Evolutionary conservation across 352 stramenopile species (phyloP).

Genomic region (Thalassiosira hispida): DNA sequence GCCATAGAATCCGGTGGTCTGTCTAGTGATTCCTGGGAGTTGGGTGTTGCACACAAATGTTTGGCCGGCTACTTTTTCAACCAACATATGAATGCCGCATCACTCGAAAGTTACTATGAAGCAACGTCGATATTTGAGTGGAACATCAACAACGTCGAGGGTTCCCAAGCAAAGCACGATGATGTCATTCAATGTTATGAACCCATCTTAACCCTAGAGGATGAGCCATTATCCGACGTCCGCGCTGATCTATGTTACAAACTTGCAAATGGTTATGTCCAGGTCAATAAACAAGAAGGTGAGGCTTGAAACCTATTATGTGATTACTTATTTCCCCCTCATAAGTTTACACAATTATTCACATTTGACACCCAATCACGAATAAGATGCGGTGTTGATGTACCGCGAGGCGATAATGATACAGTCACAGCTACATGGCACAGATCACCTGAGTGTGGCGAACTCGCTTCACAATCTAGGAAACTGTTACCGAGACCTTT

Average conservation of each 20-base stretch:
- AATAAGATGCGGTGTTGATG: slow-evolving; percentile 59
- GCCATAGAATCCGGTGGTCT: slow-evolving; percentile 63
- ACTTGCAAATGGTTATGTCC: slow-evolving; percentile 65
- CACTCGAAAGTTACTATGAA: slow-evolving; percentile 60
- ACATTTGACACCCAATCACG: slow-evolving; percentile 3
- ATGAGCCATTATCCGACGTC: slow-evolving; percentile 61
- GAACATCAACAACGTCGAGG: slow-evolving; percentile 44
- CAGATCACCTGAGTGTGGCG: slow-evolving; percentile 65
- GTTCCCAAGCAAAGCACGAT: slow-evolving; percentile 40
- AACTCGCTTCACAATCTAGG: slow-evolving; percentile 75
- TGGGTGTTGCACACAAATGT: slow-evolving; percentile 66
- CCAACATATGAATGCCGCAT: slow-evolving; percentile 45
- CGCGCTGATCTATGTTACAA: slow-evolving; percentile 66
- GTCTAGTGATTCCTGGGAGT: slow-evolving; percentile 60
- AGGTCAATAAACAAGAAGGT: slow-evolving; percentile 58
- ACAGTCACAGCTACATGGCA: slow-evolving; percentile 63
- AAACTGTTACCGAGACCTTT: slow-evolving; percentile 64
- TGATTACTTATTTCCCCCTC: slow-evolving; percentile 6
- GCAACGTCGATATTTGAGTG: slow-evolving; percentile 66
- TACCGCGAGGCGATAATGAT: slow-evolving; percentile 75
- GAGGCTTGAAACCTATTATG: slow-evolving; percentile 6
- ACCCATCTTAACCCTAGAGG: slow-evolving; percentile 57
- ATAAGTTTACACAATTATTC: not conserved
- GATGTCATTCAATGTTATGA: slow-evolving; percentile 63
- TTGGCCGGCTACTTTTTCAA: slow-evolving; percentile 57